Base-by-base conservation (phyloP, 345 rosid genomes). In the Geranium brycei region DNA sequence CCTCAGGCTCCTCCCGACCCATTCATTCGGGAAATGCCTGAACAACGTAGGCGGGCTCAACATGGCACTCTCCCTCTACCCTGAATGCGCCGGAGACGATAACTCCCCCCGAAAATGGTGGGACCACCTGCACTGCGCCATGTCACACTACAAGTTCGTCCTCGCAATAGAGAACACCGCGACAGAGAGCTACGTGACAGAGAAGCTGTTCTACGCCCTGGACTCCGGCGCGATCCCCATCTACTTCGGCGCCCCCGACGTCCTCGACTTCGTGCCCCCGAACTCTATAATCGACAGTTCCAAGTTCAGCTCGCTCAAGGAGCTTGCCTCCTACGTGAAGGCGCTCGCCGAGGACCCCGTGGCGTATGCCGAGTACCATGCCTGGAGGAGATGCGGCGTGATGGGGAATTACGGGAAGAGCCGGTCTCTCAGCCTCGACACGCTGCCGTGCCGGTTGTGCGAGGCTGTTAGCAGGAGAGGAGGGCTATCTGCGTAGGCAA, bases 111-210 rank as follows among this genome's bases (percentile, higher is more conserved):
- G 86, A 10, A 87, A 78, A 81, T 92, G 98, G 96, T 89, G 93
- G 78, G 95, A 87, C 67, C 96, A 92, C 62, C 75, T 89, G 56
- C 96, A 92, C 60, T 92, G 98, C 62, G 86, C 93, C 61, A 89
- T 89, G 98, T 92, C 98, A 73, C 88, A 89, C 70, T 89, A 92
- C 82, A 89, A 92, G 71, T 89, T 92, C 65, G 91, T 83, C 13
- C 95, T 92, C 2, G 96, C 98, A 1, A 87, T 92, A 1, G 98
- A 92, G 63, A 92, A 92, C 80, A 92, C 95, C 5, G 72, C 70
- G 72, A 75, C 86, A 0, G 96, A 89, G 62, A 89, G 95, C 66
- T 92, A 92, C 4, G 91, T 89, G 73, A 92, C 96, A 0, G 98
- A 92, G 80, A 92, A 92, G 81, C 91, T 89, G 35, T 92, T 84